Evolutionary conservation across 2,329 filamentous ascomycete species (phyloP).

Genomic region (Penicillium brasilianum): DNA sequence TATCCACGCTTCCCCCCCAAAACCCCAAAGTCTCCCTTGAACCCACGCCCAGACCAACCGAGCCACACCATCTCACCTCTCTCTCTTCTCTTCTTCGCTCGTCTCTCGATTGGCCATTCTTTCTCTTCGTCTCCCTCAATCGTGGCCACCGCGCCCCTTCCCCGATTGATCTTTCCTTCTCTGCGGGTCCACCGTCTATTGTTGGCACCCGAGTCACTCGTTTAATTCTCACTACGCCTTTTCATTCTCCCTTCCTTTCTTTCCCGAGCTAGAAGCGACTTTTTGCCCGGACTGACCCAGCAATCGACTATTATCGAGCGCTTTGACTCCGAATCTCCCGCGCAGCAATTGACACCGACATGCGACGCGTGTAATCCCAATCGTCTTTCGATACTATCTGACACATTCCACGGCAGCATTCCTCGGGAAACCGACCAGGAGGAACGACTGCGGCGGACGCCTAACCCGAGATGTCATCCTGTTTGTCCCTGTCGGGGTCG

Average conservation of each 20-base stretch:
- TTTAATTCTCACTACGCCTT: slow-evolving; percentile 26
- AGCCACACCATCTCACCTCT: slow-evolving; percentile 16
- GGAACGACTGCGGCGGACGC: slow-evolving; percentile 24
- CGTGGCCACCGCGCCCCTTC: slow-evolving; percentile 28
- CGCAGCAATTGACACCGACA: slow-evolving; percentile 13
- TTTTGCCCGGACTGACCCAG: slow-evolving; percentile 16
- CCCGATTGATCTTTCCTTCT: slow-evolving; percentile 29
- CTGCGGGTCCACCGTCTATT: slow-evolving; percentile 25
- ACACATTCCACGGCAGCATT: slow-evolving; percentile 30
- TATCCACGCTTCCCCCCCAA: slow-evolving; percentile 1
- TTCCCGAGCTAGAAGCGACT: slow-evolving; percentile 19
- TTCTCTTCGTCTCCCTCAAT: slow-evolving; percentile 19
- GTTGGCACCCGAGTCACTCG: slow-evolving; percentile 28
- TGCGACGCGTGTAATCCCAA: slow-evolving; percentile 17
- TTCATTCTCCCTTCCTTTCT: slow-evolving; percentile 18
- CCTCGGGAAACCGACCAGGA: slow-evolving; percentile 9
- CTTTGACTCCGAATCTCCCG: background rate
- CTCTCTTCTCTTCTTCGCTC: slow-evolving; percentile 19
- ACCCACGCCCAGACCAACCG: slow-evolving; percentile 25
- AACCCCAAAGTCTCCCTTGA: background rate
- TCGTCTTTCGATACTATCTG: slow-evolving; percentile 18
- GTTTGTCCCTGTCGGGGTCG: slow-evolving; percentile 74
- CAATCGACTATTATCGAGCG: slow-evolving; percentile 15
- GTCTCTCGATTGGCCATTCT: slow-evolving; percentile 25
- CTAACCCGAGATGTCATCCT: slow-evolving; percentile 48